Evolutionary conservation across 306 rosid genomes (phyloP).

Genomic region (Vicia villosa): DNA sequence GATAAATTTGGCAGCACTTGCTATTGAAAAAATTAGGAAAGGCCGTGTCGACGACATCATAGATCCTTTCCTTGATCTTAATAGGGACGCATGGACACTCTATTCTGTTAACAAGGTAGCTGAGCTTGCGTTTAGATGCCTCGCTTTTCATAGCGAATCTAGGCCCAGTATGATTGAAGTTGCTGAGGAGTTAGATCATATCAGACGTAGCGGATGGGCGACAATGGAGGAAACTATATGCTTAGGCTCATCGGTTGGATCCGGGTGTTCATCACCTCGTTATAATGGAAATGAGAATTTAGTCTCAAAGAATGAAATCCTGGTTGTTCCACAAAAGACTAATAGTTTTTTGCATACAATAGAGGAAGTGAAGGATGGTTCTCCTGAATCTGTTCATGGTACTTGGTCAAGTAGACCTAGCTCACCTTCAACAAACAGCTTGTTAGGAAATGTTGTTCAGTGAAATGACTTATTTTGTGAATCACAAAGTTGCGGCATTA

Average conservation of each 20-base stretch:
- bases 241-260: slow-evolving; percentile 61
- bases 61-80: slow-evolving; percentile 80
- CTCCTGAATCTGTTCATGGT: slow-evolving; percentile 84
- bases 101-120: slow-evolving; percentile 84
- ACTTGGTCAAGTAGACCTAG: slow-evolving; percentile 87
- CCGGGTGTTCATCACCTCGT: slow-evolving; percentile 63
- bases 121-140: slow-evolving; percentile 97
- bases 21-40: slow-evolving; percentile 81
- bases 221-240: slow-evolving; percentile 70
- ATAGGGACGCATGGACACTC: slow-evolving; percentile 97
- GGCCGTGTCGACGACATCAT: slow-evolving; percentile 77
- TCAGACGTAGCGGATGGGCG: slow-evolving; percentile 73
- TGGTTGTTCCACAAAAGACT: slow-evolving; percentile 45
- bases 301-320: slow-evolving; percentile 46
- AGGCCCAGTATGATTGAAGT: slow-evolving; percentile 97
- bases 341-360: slow-evolving; percentile 42
- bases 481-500: slow-evolving; percentile 7
- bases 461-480: slow-evolving; percentile 40
- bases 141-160: slow-evolving; percentile 84
- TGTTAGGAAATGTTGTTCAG: slow-evolving; percentile 63
- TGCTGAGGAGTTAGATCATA: slow-evolving; percentile 80
- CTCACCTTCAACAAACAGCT: slow-evolving; percentile 86
- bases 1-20: slow-evolving; percentile 91
- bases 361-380: slow-evolving; percentile 60
- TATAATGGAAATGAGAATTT: slow-evolving; percentile 52